Conservation (phyloP, 805 yeast species). For the Candida easanensis region DNA sequence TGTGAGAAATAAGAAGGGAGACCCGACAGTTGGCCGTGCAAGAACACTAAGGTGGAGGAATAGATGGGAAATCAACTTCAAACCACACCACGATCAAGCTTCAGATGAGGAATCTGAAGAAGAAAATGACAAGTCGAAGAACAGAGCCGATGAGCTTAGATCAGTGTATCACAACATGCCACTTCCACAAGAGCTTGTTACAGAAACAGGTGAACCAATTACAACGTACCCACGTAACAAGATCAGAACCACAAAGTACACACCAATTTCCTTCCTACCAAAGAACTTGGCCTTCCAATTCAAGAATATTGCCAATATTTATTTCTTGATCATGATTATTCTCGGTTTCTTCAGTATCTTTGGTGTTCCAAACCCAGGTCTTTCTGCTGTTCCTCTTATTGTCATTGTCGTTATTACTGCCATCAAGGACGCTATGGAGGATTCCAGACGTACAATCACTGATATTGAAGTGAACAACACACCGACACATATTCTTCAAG, state of each 20-base stretch:
- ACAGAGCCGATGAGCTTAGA: constrained; percentile 42
- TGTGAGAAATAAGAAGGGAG: constrained; percentile 69
- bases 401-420: constrained; percentile 76
- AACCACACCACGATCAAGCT: constrained; percentile 31
- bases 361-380: constrained; percentile 77
- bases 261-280: constrained; percentile 86
- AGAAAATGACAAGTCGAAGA: constrained; percentile 31
- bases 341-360: constrained; percentile 74
- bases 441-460: constrained; percentile 65
- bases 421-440: constrained; percentile 77
- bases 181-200: constrained; percentile 56
- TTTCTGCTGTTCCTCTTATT: constrained; percentile 75
- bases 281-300: constrained; percentile 80
- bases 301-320: constrained; percentile 84
- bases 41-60: constrained; percentile 56
- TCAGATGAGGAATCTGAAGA: constrained; percentile 28
- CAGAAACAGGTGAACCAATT: constrained; percentile 59
- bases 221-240: constrained; percentile 80
- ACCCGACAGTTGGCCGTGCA: constrained; percentile 56
- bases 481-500: constrained; percentile 57
- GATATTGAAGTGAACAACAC: constrained; percentile 78
- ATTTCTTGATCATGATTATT: constrained; percentile 76
- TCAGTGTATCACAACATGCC: constrained; percentile 56
- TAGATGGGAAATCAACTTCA: constrained; percentile 23
- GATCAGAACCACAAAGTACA: constrained; percentile 92